phyloP scores from a whole-genome alignment of 805 yeast genomes.

The Metschnikowia aberdeeniae region DNA sequence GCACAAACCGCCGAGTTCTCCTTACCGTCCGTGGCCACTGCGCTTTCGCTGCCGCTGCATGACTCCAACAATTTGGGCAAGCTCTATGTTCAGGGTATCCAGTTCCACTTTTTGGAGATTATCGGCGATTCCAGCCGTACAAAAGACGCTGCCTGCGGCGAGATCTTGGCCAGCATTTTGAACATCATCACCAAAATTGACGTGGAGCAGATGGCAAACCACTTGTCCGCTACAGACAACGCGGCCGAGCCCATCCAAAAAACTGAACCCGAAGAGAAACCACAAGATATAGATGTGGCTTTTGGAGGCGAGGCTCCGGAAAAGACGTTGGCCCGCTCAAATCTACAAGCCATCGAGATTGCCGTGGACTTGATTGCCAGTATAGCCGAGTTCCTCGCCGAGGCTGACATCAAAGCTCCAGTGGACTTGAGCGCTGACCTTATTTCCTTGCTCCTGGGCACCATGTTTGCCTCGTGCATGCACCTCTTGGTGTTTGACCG shows the following conservation, averaged over 20 bases:
- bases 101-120: conserved; percentile 39
- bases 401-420: conserved; percentile 21
- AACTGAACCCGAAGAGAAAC: conserved; percentile 12
- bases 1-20: conserved; percentile 15
- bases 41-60: conserved; percentile 14
- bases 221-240: conserved; percentile 24
- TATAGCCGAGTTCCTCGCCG: conserved; percentile 53
- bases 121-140: conserved; percentile 13
- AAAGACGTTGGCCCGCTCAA: conserved; percentile 44
- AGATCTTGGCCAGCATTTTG: conserved; percentile 22
- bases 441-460: conserved; percentile 18
- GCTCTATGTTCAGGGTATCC: conserved; percentile 39
- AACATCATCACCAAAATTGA: conserved; percentile 25
- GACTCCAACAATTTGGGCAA: conserved; percentile 26
- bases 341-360: conserved; percentile 62
- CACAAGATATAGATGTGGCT: conserved; percentile 22
- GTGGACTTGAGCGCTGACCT: conserved; percentile 20
- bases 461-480: conserved; percentile 29
- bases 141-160: conserved; percentile 19
- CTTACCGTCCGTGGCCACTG: conserved; percentile 17
- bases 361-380: conserved; percentile 76
- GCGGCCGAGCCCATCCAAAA: conserved; percentile 34
- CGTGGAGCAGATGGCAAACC: conserved; percentile 14
- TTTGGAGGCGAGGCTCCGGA: conserved; percentile 29
- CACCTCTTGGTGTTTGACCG: conserved; percentile 39